Evolutionary conservation across 129 eudicot genomes (phyloP), one percentile per base, ranked within the genome.

Genomic region (Ambrosia artemisiifolia): DNA sequence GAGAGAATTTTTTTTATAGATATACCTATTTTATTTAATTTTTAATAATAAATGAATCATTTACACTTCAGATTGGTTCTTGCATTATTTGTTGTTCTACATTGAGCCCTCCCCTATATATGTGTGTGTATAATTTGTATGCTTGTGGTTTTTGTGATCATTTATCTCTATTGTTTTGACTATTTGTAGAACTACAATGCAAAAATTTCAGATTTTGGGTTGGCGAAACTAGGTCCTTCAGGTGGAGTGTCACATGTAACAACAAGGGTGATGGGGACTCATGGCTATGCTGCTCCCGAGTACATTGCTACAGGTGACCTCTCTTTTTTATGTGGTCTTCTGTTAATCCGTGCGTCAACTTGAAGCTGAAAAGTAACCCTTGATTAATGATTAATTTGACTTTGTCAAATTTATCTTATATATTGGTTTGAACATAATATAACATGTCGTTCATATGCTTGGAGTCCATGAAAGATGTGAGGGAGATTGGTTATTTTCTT

Each of bases 251-350:
- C 97, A 43, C 97, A 91, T 44, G 92, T 91, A 33, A 84, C 97
- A 62, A 91, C 97, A 44, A 80, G 92, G 73, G 40, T 91, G 34
- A 88, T 91, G 88, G 97, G 97, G 75, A 88, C 97, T 7, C 76
- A 84, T 28, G 97, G 97, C 34, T 91, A 91, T 83, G 97, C 92
- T 70, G 97, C 97, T 60, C 97, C 97, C 3, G 97, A 91, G 78
- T 91, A 91, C 72, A 71, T 91, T 75, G 95, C 95, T 53, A 91
- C 97, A 75, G 97, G 97, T 91, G 61, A 75, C 68, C 24, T 63
- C 77, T 70, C 69, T 18, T 55, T 68, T 73, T n/a, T n/a, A n/a
- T n/a, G n/a, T n/a, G n/a, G n/a, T n/a, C n/a, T n/a, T n/a, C n/a
- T n/a, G n/a, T n/a, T 10, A 3, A 10, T 69, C n/a, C 2, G 61